phyloP scores from a whole-genome alignment of 768 basidiomycete genomes.

The Suillus plorans region DNA sequence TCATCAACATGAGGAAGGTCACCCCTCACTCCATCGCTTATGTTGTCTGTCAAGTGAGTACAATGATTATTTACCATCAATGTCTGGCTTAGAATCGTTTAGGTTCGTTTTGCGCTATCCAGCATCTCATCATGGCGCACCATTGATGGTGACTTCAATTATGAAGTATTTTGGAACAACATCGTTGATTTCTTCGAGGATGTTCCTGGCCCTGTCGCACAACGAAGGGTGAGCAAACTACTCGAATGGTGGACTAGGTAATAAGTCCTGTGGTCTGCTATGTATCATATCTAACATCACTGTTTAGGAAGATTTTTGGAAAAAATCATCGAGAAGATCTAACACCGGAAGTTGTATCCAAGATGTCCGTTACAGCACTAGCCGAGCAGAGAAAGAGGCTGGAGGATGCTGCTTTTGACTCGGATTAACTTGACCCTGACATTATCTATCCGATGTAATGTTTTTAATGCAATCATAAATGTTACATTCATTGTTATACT shows the following conservation, averaged over 20 bases:
- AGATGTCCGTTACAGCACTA: background rate
- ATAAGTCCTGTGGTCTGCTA: background rate
- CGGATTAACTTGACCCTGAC: background rate
- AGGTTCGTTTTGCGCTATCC: constrained; percentile 19
- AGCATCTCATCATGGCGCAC: constrained; percentile 7
- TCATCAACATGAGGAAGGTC: too few relatives aligned
- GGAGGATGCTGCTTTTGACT: background rate
- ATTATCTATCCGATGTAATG: too few relatives aligned
- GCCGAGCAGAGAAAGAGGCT: background rate
- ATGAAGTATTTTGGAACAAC: constrained; percentile 13
- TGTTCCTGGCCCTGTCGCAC: background rate
- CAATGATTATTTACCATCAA: too few relatives aligned
- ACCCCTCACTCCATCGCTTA: too few relatives aligned
- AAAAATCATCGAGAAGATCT: background rate
- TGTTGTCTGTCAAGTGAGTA: too few relatives aligned
- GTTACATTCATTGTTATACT: too few relatives aligned
- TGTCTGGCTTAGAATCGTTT: too few relatives aligned
- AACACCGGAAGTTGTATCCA: background rate
- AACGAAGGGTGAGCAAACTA: background rate
- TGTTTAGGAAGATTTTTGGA: background rate
- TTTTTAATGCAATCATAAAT: too few relatives aligned
- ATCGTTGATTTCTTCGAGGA: constrained; percentile 17
- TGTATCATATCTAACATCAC: background rate
- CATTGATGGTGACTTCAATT: constrained; percentile 10
- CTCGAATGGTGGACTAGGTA: constrained; percentile 17